These are phyloP conservation scores for Cryptococcus maquisensis DNA, from an alignment of 1,284 basidiomycete genomes.

Conservation along the genomic window DNA sequence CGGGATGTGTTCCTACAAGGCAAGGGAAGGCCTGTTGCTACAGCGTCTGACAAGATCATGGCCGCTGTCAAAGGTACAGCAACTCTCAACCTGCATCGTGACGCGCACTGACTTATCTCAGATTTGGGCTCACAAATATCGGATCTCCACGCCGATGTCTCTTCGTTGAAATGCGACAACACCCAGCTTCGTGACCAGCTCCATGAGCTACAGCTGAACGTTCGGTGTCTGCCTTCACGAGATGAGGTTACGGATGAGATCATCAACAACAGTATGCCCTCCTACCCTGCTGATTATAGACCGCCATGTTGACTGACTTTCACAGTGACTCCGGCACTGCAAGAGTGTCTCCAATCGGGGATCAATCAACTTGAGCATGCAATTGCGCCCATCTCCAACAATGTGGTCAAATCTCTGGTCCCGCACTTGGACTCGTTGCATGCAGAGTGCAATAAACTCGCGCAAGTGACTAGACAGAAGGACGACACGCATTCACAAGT, in stretches of 20 bases:
- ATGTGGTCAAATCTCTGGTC: neutral
- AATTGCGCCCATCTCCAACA: neutral
- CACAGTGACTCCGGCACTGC: neutral
- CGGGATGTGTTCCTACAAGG: neutral
- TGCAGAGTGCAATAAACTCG: neutral
- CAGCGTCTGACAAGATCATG: neutral
- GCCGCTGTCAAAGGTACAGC: neutral
- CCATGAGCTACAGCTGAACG: slow-evolving; percentile 25
- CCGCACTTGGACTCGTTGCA: slow-evolving; percentile 2
- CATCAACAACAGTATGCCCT: slow-evolving; percentile 19
- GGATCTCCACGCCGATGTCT: neutral
- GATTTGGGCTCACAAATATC: neutral
- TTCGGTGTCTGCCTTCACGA: slow-evolving; percentile 24
- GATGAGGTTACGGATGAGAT: slow-evolving; percentile 34
- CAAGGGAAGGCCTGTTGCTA: neutral
- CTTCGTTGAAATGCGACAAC: slow-evolving; percentile 5
- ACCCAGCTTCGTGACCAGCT: slow-evolving; percentile 31
- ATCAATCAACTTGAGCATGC: neutral
- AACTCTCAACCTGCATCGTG: neutral
- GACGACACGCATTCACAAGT: neutral
- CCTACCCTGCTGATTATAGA: neutral
- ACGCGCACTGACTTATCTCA: neutral
- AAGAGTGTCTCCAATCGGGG: neutral
- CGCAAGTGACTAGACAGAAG: neutral
- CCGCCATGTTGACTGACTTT: neutral